Evolutionary conservation across 352 stramenopile genomes (phyloP), one percentile per base, ranked within the genome.

Genomic region (Hyaloperonospora brassicae): DNA sequence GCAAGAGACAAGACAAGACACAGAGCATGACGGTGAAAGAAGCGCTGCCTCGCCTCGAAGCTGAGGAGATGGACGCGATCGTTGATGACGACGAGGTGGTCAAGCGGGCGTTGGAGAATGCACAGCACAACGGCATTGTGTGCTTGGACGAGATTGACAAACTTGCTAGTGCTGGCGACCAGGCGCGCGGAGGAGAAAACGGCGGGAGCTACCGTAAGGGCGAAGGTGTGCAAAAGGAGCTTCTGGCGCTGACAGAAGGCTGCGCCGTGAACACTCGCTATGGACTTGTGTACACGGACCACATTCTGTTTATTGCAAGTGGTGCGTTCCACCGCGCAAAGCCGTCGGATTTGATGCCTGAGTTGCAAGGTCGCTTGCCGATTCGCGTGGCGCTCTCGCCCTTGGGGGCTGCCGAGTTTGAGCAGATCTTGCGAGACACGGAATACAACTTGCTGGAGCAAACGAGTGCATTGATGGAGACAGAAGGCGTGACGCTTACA

Each of bases 71-170:
- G 4, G 79, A 87, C 27, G 64, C 70, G 0, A 86, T 89, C 52
- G 72, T 89, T 38, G 74, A 88, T 49, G 81, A 92, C 13, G 77
- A 88, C 25, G 75, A 87, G 30, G 74, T 92, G 23, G 66, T 92
- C 34, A 81, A 87, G 59, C 70, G 62, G 5, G 81, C 81, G 4
- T 61, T 92, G 41, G 77, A 89, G 52, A 87, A 84, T 52, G 96
- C 98, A 42, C 95, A 99, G 72, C 86, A 98, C 71, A 97, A 94
- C 57, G 97, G 97, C 23, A 99, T 99, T 68, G 95, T 99, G 23
- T 99, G 99, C 63, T 95, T 99, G 52, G 97, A 99, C 75, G 97
- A 99, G 69, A 98, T 99, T 49, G 97, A 99, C 73, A 99, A 99
- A 73, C 95, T 99, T 45, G 96, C 95, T 39, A 92, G 77, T 40